Evolutionary conservation across 2,329 filamentous ascomycete species (phyloP), one percentile per base, ranked within the genome.

Genomic region (Clarireedia homoeocarpa): DNA sequence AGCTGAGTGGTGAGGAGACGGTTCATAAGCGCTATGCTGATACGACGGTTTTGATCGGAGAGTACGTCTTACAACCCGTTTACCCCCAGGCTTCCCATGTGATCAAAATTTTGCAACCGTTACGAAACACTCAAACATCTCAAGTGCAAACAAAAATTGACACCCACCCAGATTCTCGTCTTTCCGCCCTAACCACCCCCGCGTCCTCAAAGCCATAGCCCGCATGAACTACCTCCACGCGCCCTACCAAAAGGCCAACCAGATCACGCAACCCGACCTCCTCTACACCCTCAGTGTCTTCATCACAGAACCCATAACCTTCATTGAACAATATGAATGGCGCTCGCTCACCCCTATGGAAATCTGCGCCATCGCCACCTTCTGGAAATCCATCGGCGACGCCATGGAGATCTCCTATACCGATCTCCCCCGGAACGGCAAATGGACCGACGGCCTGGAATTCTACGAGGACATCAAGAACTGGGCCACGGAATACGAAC

Each of bases 371-470:
- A 70, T 85, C 30, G 83, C 80, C 15, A 83, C 81, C 0, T 82
- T 87, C 64, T 91, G 86, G 86, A 88, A 87, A 69, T 76, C 76
- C 52, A 71, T 89, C 15, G 87, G 86, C 14, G 83, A 89, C 62
- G 80, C 81, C 52, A 86, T 91, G 81, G 77, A 75, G 0, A 86
- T 91, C 59, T 67, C 74, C 48, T 81, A 80, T 61, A 5, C n/a
- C 2, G 15, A 4, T 36, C 9, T 26, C 20, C 23, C n/a, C 34
- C 9, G 17, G 1, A 14, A 15, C 47, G 23, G 59, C 53, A 23
- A 20, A 59, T 82, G 78, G 77, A 63, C 58, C 2, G 75, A 81
- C 62, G 77, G 78, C 30, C 66, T 80, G 27, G 77, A 79, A 47
- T 81, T 80, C 64, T 70, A 72, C 46, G 71, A 77, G 3, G 77